A percentile compares a stretch with the other conserved stretches of the same genome.
phyloP scores from a whole-genome alignment of 768 basidiomycete species.

The Pisolithus orientalis region DNA sequence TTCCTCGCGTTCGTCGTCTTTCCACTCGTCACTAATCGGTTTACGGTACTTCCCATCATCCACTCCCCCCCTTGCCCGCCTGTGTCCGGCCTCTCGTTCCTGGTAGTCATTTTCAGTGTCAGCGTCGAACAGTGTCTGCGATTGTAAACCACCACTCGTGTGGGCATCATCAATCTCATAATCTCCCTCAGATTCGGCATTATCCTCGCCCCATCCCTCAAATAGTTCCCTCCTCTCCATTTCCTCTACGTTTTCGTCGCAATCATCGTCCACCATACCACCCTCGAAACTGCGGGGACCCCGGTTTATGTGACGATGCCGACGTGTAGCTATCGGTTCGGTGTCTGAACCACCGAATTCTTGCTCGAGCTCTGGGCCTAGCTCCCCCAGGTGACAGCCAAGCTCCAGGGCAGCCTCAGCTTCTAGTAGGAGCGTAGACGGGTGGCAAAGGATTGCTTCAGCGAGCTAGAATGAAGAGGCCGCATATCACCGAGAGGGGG shows the following conservation, averaged over 20 bases:
- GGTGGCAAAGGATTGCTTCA: slow-evolving; percentile 75
- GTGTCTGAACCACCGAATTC: background rate
- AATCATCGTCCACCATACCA: background rate
- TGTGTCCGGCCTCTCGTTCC: too few species aligned
- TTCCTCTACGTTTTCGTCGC: background rate
- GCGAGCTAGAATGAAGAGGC: slow-evolving; percentile 49
- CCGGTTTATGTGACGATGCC: background rate
- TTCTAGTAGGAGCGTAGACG: slow-evolving; percentile 29
- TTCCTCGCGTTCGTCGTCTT: background rate
- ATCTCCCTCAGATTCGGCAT: background rate
- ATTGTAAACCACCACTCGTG: background rate
- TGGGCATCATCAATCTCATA: background rate
- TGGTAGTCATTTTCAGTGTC: background rate
- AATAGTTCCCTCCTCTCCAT: background rate
- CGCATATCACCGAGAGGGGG: slow-evolving; percentile 7
- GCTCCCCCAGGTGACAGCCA: background rate
- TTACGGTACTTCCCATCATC: background rate
- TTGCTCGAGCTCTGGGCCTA: background rate
- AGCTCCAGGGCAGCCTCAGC: slow-evolving; percentile 14
- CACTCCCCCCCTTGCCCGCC: background rate
- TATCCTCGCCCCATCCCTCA: background rate
- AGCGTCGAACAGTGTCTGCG: background rate
- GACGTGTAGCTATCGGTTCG: slow-evolving; percentile 5
- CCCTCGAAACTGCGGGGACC: background rate
- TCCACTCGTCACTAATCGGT: background rate